phyloP scores from a whole-genome alignment of 1,139 yeast species.

The Kodamaea fungicola region DNA sequence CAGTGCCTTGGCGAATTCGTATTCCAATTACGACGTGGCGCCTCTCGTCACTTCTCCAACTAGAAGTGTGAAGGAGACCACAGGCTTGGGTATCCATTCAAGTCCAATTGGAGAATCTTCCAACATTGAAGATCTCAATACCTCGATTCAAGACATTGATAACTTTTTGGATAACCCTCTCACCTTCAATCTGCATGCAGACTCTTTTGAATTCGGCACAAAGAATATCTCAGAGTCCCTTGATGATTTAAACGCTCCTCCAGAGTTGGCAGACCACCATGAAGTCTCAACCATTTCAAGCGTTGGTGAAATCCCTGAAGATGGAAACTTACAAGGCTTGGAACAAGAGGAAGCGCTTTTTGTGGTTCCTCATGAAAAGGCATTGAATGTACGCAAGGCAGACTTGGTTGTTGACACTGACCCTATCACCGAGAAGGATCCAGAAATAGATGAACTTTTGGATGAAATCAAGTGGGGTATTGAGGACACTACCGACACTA shows the following conservation, averaged over 20 bases:
- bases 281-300: constrained; percentile 3
- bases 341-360: constrained; percentile 9
- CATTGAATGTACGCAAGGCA: constrained; percentile 20
- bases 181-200: constrained; percentile 5
- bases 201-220: constrained; percentile 14
- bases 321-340: constrained; percentile 5
- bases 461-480: constrained; percentile 75
- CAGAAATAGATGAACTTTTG: constrained; percentile 62
- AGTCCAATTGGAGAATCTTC: constrained; percentile 20
- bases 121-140: constrained; percentile 16
- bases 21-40: too few species aligned
- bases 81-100: constrained; percentile 11
- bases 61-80: not conserved
- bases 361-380: constrained; percentile 8
- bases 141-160: constrained; percentile 44
- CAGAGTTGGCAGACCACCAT: constrained; percentile 3
- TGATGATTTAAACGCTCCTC: constrained; percentile 8
- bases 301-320: constrained; percentile 4
- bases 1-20: too few species aligned
- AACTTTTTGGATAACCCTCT: constrained; percentile 39
- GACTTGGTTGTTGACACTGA: constrained; percentile 10
- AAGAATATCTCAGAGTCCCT: constrained; percentile 1
- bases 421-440: constrained; percentile 30
- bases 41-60: not conserved
- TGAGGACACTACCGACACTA: constrained; percentile 54